These are phyloP conservation scores for Periconia digitata DNA, from an alignment of 2,329 filamentous ascomycete species.

Conservation along the genomic window DNA sequence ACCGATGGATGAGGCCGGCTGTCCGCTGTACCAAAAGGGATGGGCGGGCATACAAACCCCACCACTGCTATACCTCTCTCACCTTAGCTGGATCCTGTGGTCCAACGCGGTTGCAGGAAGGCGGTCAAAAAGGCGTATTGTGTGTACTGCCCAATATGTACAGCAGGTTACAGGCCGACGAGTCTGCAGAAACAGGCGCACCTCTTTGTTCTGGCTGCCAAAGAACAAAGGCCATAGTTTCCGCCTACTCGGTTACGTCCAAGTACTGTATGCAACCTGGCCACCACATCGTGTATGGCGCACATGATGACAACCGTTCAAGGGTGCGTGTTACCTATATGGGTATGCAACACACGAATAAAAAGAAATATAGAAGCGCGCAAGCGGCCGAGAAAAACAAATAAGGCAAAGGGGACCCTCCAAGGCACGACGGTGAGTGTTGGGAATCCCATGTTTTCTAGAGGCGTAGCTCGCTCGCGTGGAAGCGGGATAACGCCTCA, in stretches of 20 bases:
- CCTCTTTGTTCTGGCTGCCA: too few species aligned
- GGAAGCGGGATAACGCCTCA: background rate
- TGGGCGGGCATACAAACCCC: background rate
- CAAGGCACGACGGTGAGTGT: background rate
- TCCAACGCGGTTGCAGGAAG: background rate
- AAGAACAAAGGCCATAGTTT: too few species aligned
- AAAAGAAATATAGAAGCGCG: background rate
- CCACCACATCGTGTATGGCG: background rate
- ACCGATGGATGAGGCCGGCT: background rate
- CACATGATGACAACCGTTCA: background rate
- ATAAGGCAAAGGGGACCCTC: background rate
- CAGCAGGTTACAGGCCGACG: too few species aligned
- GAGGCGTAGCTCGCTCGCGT: background rate
- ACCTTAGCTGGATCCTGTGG: background rate
- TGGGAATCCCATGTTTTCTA: background rate
- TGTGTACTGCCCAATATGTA: too few species aligned
- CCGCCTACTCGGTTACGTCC: background rate
- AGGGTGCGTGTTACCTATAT: background rate
- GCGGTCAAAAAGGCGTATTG: too few species aligned
- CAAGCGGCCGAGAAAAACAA: background rate
- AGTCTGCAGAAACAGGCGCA: too few species aligned
- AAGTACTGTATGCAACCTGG: background rate
- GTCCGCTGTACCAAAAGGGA: background rate
- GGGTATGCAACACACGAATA: background rate
- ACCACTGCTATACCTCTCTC: background rate